Base-by-base conservation (phyloP, 129 eudicot species). In the Sambucus nigra region DNA sequence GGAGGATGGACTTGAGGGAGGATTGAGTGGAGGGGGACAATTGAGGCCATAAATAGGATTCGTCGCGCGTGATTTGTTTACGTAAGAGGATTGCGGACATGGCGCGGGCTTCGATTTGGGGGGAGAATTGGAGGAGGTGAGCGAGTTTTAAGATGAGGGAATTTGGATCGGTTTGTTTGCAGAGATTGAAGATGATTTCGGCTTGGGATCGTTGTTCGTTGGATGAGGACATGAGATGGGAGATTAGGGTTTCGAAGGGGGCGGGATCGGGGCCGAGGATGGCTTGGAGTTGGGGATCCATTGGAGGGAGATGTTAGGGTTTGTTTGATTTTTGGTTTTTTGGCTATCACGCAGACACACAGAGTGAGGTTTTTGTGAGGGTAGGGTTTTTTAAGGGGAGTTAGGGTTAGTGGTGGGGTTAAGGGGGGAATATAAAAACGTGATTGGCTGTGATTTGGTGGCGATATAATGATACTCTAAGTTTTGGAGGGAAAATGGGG, bases 151-250 rank as follows among this genome's bases (percentile, higher is more conserved):
- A 65, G 10, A 69, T 71, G 52, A 91, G 76, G 9, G 89, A 62
- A 50, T 91, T 73, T 5, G 99, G 95, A 75, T 91, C 89, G 49
- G 76, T 76, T 63, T 86, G 88, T 74, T 86, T 85, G 71, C 94
- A 73, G 25, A 91, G 67, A 55, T 91, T 85, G 71, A 91, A 91
- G 25, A 86, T 25, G 13, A 74, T 47, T 48, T 92, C 99, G 6
- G 99, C 99, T 56, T 92, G 83, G 15, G 99, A 86, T 42, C 99
- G 80, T 57, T 82, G 99, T 38, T 86, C 99, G 76, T 92, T 92
- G 11, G 87, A 79, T 14, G 99, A 63, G 16, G 96, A 73, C 99
- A 92, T 86, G 26, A 92, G 86, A 20, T 82, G 83, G 2, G 96
- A 80, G 15, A 92, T 86, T 57, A 92, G 83, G 67, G 96, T 73